phyloP scores from a whole-genome alignment of 2,329 filamentous ascomycete genomes.

The Calonectria pseudoreteaudii region DNA sequence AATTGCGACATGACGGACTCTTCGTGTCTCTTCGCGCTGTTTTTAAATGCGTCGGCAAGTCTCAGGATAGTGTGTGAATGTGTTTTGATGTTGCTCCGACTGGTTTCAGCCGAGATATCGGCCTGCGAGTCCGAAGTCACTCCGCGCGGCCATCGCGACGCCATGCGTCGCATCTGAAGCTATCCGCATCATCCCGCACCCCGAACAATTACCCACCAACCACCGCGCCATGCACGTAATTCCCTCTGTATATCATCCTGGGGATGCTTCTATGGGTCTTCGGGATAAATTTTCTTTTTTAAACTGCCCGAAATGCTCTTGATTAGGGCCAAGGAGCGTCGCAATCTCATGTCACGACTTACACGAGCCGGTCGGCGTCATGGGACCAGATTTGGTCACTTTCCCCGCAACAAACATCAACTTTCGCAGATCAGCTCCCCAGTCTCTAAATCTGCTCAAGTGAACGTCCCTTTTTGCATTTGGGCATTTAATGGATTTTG shows the following conservation, averaged over 20 bases:
- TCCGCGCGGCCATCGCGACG: constrained; percentile 33
- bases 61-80: constrained; percentile 27
- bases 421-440: background rate
- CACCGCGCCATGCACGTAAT: constrained; percentile 25
- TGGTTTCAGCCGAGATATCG: constrained; percentile 21
- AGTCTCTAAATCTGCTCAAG: background rate
- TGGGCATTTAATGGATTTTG: background rate
- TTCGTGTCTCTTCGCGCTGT: constrained; percentile 19
- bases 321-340: constrained; percentile 4
- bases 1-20: constrained; percentile 38
- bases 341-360: constrained; percentile 39
- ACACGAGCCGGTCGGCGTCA: constrained; percentile 42
- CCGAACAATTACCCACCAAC: constrained; percentile 34
- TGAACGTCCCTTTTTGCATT: background rate
- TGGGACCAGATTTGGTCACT: constrained; percentile 19
- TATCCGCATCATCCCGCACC: constrained; percentile 46
- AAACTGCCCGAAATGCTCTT: constrained; percentile 9
- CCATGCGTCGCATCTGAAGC: constrained; percentile 46
- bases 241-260: background rate
- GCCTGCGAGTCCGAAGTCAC: constrained; percentile 44
- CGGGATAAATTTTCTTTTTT: constrained; percentile 33
- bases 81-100: constrained; percentile 26
- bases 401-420: constrained; percentile 1
- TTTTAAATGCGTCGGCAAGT: constrained; percentile 26
- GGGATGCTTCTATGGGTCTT: constrained; percentile 7